Conservation (phyloP, 331 rosid genomes). For the Acacia concinna region DNA sequence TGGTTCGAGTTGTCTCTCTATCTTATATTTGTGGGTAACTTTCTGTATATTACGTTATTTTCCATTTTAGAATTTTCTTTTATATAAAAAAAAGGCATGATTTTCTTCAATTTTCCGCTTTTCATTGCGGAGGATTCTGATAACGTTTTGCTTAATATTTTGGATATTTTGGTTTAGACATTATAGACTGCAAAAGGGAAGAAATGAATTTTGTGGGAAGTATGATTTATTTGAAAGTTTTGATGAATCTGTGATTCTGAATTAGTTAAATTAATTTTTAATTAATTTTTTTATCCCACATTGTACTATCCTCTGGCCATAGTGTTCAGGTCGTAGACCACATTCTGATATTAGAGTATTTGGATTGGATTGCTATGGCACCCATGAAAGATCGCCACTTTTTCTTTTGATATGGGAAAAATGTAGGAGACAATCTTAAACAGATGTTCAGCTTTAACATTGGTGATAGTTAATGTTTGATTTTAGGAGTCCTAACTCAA, state of each 20-base stretch:
- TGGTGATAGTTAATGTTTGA: conserved; percentile 2
- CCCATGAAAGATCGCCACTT: neutral
- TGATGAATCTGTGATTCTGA: neutral
- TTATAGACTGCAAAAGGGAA: conserved; percentile 23
- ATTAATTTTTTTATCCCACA: conserved; percentile 2
- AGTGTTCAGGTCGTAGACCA: conserved; percentile 21
- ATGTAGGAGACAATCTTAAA: neutral
- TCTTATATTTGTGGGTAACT: conserved; percentile 18
- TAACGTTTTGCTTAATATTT: neutral
- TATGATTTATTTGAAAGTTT: neutral
- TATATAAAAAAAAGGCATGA: neutral
- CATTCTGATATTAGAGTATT: conserved; percentile 37
- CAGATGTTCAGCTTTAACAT: conserved; percentile 10
- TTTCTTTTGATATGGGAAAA: neutral
- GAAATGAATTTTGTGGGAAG: neutral
- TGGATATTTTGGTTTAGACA: conserved; percentile 22
- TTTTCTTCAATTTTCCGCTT: conserved; percentile 13
- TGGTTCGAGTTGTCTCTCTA: conserved; percentile 18
- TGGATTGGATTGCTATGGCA: conserved; percentile 12
- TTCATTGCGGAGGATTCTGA: neutral
- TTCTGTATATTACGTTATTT: neutral
- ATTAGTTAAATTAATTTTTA: neutral
- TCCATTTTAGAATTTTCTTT: conserved; percentile 18
- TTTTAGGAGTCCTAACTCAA: neutral
- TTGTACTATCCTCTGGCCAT: conserved; percentile 19